Percentiles rank a stretch among this genome's conserved stretches.
Conservation (phyloP, 495 filamentous ascomycete species). For the Neurospora intermedia region DNA sequence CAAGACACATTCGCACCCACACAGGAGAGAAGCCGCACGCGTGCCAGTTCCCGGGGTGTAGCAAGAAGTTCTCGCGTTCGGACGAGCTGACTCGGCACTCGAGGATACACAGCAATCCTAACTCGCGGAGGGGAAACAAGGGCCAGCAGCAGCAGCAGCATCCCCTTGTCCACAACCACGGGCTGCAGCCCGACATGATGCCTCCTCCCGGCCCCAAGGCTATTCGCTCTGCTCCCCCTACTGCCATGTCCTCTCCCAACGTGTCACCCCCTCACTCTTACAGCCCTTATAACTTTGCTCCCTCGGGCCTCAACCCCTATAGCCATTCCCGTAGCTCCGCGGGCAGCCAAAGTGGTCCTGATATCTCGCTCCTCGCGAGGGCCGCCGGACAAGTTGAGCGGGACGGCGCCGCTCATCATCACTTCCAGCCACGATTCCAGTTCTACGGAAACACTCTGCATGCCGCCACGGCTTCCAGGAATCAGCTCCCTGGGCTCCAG, state of each 20-base stretch:
- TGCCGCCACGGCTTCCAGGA: slow-evolving; percentile 40
- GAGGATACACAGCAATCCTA: slow-evolving; percentile 97
- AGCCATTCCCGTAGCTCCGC: slow-evolving; percentile 41
- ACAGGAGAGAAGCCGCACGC: slow-evolving; percentile 97
- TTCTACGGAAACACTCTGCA: slow-evolving; percentile 49
- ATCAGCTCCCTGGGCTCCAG: slow-evolving; percentile 62
- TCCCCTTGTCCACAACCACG: slow-evolving; percentile 16
- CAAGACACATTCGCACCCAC: slow-evolving; percentile 92
- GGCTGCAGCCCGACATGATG: slow-evolving; percentile 56
- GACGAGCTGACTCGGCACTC: slow-evolving; percentile 96
- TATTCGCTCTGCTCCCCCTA: slow-evolving; percentile 76
- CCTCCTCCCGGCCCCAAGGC: slow-evolving; percentile 54
- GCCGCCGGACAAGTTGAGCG: slow-evolving; percentile 82
- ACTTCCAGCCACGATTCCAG: slow-evolving; percentile 45
- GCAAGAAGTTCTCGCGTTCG: slow-evolving; percentile 93
- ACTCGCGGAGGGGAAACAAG: slow-evolving; percentile 90
- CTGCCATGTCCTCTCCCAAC: slow-evolving; percentile 83
- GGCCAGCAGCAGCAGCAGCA: slow-evolving; percentile 37
- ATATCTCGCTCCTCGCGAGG: slow-evolving; percentile 83
- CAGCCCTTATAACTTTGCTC: slow-evolving; percentile 54
- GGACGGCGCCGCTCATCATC: slow-evolving; percentile 48
- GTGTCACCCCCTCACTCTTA: slow-evolving; percentile 87
- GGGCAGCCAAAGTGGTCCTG: slow-evolving; percentile 44
- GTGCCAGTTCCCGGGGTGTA: slow-evolving; percentile 89
- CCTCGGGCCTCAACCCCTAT: slow-evolving; percentile 54